phyloP scores from a whole-genome alignment of 345 rosid species.

The Syzygium oleosum region DNA sequence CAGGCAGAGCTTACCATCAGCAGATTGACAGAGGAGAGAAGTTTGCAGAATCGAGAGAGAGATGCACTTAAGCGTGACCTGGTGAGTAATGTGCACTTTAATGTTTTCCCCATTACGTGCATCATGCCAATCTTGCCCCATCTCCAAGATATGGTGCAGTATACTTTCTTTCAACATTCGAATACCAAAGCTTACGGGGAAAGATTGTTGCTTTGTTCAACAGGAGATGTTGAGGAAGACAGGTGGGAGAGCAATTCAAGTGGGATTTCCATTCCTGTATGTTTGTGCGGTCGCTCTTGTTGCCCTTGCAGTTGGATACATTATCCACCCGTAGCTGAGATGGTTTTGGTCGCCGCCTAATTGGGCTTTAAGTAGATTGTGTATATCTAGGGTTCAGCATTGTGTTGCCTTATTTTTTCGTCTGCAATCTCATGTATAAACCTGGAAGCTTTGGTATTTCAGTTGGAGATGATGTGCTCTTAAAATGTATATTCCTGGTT shows the following conservation, averaged over 20 bases:
- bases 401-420: neutral
- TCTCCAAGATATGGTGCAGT: neutral
- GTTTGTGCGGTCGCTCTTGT: conserved; percentile 29
- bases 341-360: no score
- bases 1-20: conserved; percentile 38
- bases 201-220: conserved; percentile 1
- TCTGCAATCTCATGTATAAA: neutral
- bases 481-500: neutral
- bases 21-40: conserved; percentile 33
- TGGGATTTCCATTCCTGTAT: conserved; percentile 38
- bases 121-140: neutral
- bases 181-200: neutral
- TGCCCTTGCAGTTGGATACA: conserved; percentile 27
- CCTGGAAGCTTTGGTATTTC: neutral
- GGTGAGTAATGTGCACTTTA: conserved; percentile 16
- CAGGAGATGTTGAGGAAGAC: conserved; percentile 28
- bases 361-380: neutral
- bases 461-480: neutral
- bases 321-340: conserved; percentile 13
- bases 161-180: neutral
- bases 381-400: neutral
- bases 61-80: conserved; percentile 24
- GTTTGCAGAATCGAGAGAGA: conserved; percentile 16
- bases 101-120: neutral
- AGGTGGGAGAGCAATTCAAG: conserved; percentile 11